Conservation (phyloP, 805 yeast species). For the Saccharomycopsis fermentans region DNA sequence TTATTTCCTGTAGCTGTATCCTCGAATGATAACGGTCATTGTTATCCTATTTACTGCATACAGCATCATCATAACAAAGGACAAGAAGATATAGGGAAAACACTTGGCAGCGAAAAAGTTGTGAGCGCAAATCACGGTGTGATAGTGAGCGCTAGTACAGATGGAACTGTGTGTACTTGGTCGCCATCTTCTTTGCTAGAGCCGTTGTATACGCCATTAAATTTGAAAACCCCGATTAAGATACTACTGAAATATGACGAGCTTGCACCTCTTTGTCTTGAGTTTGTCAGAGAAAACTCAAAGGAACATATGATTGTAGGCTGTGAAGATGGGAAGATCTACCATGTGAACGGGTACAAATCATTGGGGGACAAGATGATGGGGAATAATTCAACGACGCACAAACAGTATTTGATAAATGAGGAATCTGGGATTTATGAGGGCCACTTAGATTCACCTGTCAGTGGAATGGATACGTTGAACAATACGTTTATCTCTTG, state of each 20-base stretch:
- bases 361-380: background rate
- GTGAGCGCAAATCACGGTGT: slow-evolving; percentile 8
- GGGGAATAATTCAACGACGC: background rate
- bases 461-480: slow-evolving; percentile 21
- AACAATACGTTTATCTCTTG: slow-evolving; percentile 22
- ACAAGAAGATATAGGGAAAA: background rate
- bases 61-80: slow-evolving; percentile 1
- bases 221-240: slow-evolving; percentile 21
- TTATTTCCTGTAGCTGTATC: slow-evolving; percentile 2
- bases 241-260: slow-evolving; percentile 23
- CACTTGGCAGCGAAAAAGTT: background rate
- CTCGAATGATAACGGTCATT: background rate
- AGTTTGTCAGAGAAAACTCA: slow-evolving; percentile 18
- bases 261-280: slow-evolving; percentile 23
- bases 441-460: slow-evolving; percentile 23
- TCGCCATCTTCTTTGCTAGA: slow-evolving; percentile 22
- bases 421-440: slow-evolving; percentile 17
- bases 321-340: slow-evolving; percentile 28
- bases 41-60: slow-evolving; percentile 11
- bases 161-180: slow-evolving; percentile 26
- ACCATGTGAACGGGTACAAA: slow-evolving; percentile 18
- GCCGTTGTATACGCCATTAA: slow-evolving; percentile 20
- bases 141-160: slow-evolving; percentile 24
- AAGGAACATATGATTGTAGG: slow-evolving; percentile 20
- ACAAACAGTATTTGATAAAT: background rate